A percentile compares a stretch with the other conserved stretches of the same genome.
Evolutionary conservation across 441 rosid species (phyloP).

Genomic region (Melastoma candidum): DNA sequence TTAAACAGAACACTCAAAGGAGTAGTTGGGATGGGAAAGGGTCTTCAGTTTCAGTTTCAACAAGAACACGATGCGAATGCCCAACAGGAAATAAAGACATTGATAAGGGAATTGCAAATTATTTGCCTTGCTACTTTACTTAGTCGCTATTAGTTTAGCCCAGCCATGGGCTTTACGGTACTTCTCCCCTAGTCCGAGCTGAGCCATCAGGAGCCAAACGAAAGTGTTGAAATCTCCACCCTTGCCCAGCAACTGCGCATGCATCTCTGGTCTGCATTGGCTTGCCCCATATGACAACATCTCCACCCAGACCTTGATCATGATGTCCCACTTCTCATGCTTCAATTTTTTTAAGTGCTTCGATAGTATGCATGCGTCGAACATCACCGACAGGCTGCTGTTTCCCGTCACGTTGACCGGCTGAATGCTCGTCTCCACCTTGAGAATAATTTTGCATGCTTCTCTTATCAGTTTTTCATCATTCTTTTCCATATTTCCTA

Average conservation of each 20-base stretch:
- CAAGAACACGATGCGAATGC: no score
- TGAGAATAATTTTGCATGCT: neutral
- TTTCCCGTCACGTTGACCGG: constrained; percentile 42
- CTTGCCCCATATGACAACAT: constrained; percentile 2
- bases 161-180: constrained; percentile 2
- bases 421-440: constrained; percentile 21
- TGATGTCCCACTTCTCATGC: neutral
- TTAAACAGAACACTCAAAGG: no score
- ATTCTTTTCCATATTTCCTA: no score
- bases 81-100: no score
- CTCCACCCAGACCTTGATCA: constrained; percentile 3
- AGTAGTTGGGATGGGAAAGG: no score
- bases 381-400: constrained; percentile 51
- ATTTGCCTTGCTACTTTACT: no score
- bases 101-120: no score
- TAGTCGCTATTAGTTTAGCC: neutral
- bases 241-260: neutral
- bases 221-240: neutral
- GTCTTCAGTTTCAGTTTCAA: no score
- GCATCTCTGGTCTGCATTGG: constrained; percentile 1
- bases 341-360: constrained; percentile 16
- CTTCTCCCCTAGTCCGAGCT: neutral
- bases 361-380: constrained; percentile 45
- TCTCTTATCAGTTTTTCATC: no score
- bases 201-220: constrained; percentile 6